Evolutionary conservation across 441 rosid genomes (phyloP), one percentile per base, ranked within the genome.

Genomic region (Euphorbia schlechtendalii): DNA sequence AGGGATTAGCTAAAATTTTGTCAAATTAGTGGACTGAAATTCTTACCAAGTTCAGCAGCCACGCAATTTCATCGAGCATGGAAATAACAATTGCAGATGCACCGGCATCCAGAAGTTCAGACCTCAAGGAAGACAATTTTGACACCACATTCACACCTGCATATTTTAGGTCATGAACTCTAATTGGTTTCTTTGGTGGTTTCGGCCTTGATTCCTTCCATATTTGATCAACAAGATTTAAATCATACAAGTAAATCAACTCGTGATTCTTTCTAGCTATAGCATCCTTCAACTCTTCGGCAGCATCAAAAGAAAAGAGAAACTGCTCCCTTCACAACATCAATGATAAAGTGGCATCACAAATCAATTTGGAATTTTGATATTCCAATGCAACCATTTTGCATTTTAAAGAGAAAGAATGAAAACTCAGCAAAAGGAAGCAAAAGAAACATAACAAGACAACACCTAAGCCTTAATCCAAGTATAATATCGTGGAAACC

Each of bases 51-150:
- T 94, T 94, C 74, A 94, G 84, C 68, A 89, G 74, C 99, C 97
- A 94, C 55, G 99, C 96, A 71, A 90, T 82, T 78, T 94, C 99
- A 82, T 94, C 97, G 74, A 90, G 99, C 96, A 87, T 87, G 21
- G 97, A 94, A 67, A 90, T 80, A 61, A 87, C 83, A 45, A 89
- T 89, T 64, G 96, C 89, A 69, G 92, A 90, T 66, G 97, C 74
- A 59, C 90, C 92, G 2, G 88, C 84, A 63, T 74, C 90, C 68
- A 70, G 77, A 56, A 94, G 82, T 73, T 84, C 83, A 21, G 86
- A 80, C 72, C 96, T 86, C 74, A 94, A 74, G 74, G 78, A 67
- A 59, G 85, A 73, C 67, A 90, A 73, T 73, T 94, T 94, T 52
- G 96, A 84, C 49, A 72, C 77, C 67, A 77, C 96, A 71, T 90